Conservation (phyloP, 2,329 filamentous ascomycete genomes). For the Ceratocystis diversiconidia region DNA sequence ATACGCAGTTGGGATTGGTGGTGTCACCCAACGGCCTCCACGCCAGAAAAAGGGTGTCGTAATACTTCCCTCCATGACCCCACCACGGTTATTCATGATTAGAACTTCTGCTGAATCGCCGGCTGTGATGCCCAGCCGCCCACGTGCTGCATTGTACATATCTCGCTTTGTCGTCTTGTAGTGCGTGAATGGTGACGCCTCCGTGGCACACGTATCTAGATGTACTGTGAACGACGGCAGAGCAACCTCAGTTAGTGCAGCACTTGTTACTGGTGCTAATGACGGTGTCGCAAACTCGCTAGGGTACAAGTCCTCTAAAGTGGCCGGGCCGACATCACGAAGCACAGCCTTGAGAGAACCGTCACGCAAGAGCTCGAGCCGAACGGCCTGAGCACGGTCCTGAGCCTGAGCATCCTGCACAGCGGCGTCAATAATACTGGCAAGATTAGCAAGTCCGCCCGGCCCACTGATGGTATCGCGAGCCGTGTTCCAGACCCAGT, state of each 20-base stretch:
- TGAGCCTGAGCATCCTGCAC: neutral
- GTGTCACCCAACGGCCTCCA: constrained; percentile 62
- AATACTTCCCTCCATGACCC: constrained; percentile 73
- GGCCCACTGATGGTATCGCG: constrained; percentile 32
- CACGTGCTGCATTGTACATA: constrained; percentile 57
- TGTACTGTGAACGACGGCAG: constrained; percentile 30
- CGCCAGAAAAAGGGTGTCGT: constrained; percentile 75
- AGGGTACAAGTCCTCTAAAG: constrained; percentile 33
- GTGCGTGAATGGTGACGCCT: constrained; percentile 52
- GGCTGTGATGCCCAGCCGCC: constrained; percentile 40
- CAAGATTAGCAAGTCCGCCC: constrained; percentile 32
- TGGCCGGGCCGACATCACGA: constrained; percentile 26
- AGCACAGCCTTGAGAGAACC: constrained; percentile 34
- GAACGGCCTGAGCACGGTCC: constrained; percentile 28
- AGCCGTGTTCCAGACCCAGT: constrained; percentile 42
- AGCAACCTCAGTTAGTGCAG: constrained; percentile 21
- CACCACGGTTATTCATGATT: constrained; percentile 47
- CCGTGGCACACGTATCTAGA: constrained; percentile 31
- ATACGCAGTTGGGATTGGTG: constrained; percentile 40
- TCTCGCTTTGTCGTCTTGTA: constrained; percentile 71
- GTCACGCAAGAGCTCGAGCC: constrained; percentile 37
- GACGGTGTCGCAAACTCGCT: constrained; percentile 25
- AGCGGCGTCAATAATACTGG: constrained; percentile 25
- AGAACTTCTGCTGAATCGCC: constrained; percentile 53
- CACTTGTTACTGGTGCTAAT: constrained; percentile 33